Evolutionary conservation across 768 basidiomycete species (phyloP), one percentile per base, ranked within the genome.

Genomic region (Lactifluus piperatus): DNA sequence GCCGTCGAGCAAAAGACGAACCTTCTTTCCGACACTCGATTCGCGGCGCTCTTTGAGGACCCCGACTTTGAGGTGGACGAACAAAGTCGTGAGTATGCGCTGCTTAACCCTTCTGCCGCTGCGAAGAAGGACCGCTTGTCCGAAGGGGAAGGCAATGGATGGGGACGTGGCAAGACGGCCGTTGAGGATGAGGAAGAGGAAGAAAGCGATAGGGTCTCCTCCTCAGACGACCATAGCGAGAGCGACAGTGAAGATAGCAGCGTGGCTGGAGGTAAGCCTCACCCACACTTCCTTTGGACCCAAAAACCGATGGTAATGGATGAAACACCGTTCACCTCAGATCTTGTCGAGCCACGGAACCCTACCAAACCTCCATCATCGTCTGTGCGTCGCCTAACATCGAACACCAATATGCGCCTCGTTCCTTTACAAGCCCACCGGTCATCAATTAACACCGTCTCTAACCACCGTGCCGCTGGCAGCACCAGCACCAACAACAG

Each of bases 51-150:
- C 39, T 99, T 97, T 72, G 84, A 91, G 73, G 85, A 97, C 68
- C 86, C 91, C 4, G 89, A 90, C 56, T 99, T 91, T 71, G 80
- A 87, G 67, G 89, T 99, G 64, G 95, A 98, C 72, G 90, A 94
- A 75, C 80, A 74, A 43, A 89, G 77, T 64, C 78, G 90, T 66
- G 97, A 98, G 75, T 98, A 79, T 70, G 88, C 86, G n/a, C 72
- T 98, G 64, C 82, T 97, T 69, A 94, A 98, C 71, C 95, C 95
- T 14, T 94, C 93, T 20, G 73, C 86, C 10, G 83, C 75, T n/a
- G 78, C 81, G 30, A 81, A 76, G 69, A 53, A 26, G n/a, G 54
- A 59, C 49, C 65, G 54, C 1, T 46, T 29, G 22, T 36, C 55
- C 1, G 58, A 58, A 36, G 55, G 39, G n/a, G 50, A 61, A 39